Base-by-base conservation (phyloP, 441 rosid species). In the Heliophila coronopifolia region DNA sequence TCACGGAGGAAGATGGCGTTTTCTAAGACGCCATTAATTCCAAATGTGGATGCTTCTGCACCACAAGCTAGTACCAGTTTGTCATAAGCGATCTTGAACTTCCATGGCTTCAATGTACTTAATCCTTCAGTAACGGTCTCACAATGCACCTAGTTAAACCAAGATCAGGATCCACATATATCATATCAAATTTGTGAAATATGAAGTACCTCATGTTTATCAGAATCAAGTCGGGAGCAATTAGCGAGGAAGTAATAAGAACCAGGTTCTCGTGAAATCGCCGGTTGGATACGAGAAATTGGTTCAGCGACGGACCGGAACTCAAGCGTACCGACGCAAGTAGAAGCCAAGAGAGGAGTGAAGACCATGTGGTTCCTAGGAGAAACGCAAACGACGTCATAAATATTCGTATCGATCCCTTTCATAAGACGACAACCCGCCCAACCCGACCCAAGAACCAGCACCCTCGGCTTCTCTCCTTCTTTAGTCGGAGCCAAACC, bases 301-400 rank as follows among this genome's bases (percentile, higher is more conserved):
- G 96, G 95, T 44, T 91, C 98, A 12, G 87, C 88, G 11, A 91
- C 95, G 3, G 98, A 87, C 37, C 96, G 77, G 49, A 91, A 91
- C 66, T 87, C 98, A 13, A 87, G 81, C 10, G 96, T 91, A 16
- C 96, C 98, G 6, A 91, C 98, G 30, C 98, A 91, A 25, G 96
- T 91, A 10, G 96, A 87, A 23, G 96, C 98, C 63, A 87, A 63
- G 1, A 87, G 76, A 46, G 96, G 98, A 25, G 96, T 87, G 54
- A 91, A 87, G 0, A 87, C 96, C 98, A 87, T 91, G 66, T 91
- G 96, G 60, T 87, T 91, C 68, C 96, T 67, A 5, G 96, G 93
- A 1, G 98, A 91, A 0, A 91, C 86, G 44, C 96, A 87, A 11
- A 87, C 95, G 30, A 91, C 89, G 55, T 91, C 98, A 61, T 84